Evolutionary conservation across 2,329 filamentous ascomycete species (phyloP), one percentile per base, ranked within the genome.

Genomic region (Fragosphaeria purpurea): DNA sequence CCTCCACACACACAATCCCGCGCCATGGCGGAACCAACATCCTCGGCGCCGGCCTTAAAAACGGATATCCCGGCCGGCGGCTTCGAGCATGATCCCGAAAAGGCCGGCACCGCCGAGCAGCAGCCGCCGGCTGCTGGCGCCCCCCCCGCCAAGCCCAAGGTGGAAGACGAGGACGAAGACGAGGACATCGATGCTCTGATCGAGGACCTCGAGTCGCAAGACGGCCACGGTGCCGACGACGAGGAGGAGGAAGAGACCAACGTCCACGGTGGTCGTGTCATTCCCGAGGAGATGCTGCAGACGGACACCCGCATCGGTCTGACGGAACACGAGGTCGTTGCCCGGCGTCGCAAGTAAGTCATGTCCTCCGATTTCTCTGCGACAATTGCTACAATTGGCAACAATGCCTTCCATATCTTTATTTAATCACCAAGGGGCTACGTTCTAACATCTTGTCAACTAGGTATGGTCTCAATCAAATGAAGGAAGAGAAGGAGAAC

Each of bases 401-500:
- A 37, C 11, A 37, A 37, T 7, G 35, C 7, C 32, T 44, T 44
- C 7, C 1, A 8, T 44, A 2, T 30, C 5, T 44, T 10, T 2
- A 45, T 39, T 39, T n/a, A 9, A 43, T 31, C 30, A 13, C 9
- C 22, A 11, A 10, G 10, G 5, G 13, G 22, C 22, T 22, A 22
- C 22, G 22, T 22, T 22, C 37, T 51, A 44, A 51, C 52, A 41
- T 10, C 5, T 4, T 4, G 5, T 33, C 22, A 22, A 22, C 5
- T 22, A 58, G 56, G 56, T 58, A 83, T 65, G 88, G 88, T 66
- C 74, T 86, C 63, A 95, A 95, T 67, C 82, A 88, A 67, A 88
- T 95, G 86, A 60, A 86, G 70, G 87, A 94, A 70, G 86, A 91
- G 73, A 89, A 88, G 71, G 85, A 89, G 70, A 94, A 90, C 63